Evolutionary conservation across 2,329 filamentous ascomycete genomes (phyloP).

Genomic region (Aspergillus uvarum): DNA sequence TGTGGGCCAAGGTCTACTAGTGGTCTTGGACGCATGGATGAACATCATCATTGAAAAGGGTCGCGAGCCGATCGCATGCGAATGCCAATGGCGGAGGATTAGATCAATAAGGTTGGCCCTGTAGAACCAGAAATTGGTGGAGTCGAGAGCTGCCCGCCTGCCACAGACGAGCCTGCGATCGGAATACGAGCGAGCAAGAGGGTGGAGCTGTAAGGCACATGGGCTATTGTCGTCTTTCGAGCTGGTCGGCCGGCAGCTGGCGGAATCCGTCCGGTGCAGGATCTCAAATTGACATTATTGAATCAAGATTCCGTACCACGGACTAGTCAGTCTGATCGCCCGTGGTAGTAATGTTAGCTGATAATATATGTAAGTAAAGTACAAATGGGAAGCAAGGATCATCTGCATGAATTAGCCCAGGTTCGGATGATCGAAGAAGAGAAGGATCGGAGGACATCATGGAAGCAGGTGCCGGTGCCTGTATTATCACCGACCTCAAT

Average conservation of each 20-base stretch:
- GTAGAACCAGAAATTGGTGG: not conserved
- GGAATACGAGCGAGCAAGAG: not conserved
- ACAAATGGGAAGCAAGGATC: too few species aligned
- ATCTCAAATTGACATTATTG: conserved; percentile 11
- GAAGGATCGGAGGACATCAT: not conserved
- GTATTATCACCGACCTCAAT: not conserved
- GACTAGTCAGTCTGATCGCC: conserved; percentile 9
- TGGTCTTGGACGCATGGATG: conserved; percentile 6
- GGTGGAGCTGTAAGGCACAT: conserved; percentile 6
- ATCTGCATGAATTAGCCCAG: not conserved
- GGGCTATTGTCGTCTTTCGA: not conserved
- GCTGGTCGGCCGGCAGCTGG: not conserved
- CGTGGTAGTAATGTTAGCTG: not conserved
- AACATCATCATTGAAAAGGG: not conserved
- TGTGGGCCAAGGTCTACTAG: conserved; percentile 8
- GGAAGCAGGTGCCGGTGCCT: not conserved
- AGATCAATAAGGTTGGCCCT: not conserved
- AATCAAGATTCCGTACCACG: conserved; percentile 10
- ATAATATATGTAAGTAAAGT: too few species aligned
- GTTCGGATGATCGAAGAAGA: not conserved
- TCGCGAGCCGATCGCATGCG: not conserved
- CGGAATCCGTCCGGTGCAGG: conserved; percentile 3
- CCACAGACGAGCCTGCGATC: conserved; percentile 3
- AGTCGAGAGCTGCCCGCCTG: not conserved
- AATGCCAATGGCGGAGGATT: not conserved